Base-by-base conservation (phyloP, 1,284 basidiomycete species). In the Porodaedalea pini region DNA sequence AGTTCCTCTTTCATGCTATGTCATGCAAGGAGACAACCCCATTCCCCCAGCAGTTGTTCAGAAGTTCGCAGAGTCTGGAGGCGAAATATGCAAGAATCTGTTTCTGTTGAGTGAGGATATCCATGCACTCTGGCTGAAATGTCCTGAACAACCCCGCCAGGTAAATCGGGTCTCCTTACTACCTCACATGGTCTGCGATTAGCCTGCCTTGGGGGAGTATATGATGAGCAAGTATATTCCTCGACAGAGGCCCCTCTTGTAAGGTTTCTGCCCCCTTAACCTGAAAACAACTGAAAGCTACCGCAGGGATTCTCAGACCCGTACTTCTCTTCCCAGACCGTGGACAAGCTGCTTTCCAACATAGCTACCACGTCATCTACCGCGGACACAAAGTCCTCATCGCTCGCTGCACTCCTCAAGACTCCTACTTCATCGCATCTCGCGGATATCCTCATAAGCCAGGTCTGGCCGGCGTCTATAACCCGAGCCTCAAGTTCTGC, bases 1-100 rank as follows among this genome's bases (percentile, higher is more conserved):
- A 90, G 92, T 88, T 36, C 92, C 96, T 4, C 75, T 97, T 21
- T 87, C 92, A 62, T 95, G 93, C 57, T 98, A 98, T 74, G 86
- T 98, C 62, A 94, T 92, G 79, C 85, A 92, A 70, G 95, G 92
- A 25, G 82, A 83, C 58, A 75, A 85, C 62, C 80, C 85, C 1
- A 72, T 97, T 17, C 92, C 94, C 2, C 73, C 79, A 32, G 70
- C 75, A 32, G 84, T 96, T 4, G 79, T 90, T 59, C 83, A 86
- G 62, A 88, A 83, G 67, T 86, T 92, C 63, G 77, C 82, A 15
- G 80, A 82, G 64, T 87, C 85, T 0, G 84, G 86, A 2, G 90
- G 91, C 23, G 86, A 94, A 67, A 68, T 98, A 19, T 86, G 84
- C 66, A 80, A 83, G 61, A 92, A 94, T 66, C 80, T 98, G 4